Base-by-base conservation (phyloP, 1,139 yeast species). In the Eremothecium sinecaudum region DNA sequence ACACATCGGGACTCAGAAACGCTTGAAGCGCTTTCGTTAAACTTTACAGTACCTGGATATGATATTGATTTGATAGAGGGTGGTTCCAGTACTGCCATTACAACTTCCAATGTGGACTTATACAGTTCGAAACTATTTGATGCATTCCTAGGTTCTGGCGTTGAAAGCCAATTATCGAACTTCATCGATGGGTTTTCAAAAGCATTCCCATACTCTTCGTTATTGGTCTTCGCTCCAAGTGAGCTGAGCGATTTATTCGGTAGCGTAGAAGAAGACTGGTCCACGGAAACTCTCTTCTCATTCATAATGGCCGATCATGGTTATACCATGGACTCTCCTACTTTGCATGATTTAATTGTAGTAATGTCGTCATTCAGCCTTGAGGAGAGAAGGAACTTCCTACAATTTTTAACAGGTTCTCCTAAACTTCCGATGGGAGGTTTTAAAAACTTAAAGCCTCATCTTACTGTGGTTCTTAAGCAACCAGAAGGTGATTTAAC, bases 381-480 rank as follows among this genome's bases (percentile, higher is more conserved):
- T 4, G 51, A 58, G 2, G 80, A 86, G 43, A 73, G 80, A 42
- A 67, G 97, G 32, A 61, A 68, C 23, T 87, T 90, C 50, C 61
- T 86, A 33, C 95, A 84, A 55, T 90, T 90, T 56, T 64, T 87
- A 42, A 90, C 98, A 0, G 98, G 98, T 0, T 76, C 95, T 3
- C 96, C 97, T 3, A 82, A 79, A 45, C 61, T 90, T 33, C 98
- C 98, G 1, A 73, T 86, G 48, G 98, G 97, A 0, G 98, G 98
- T 0, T 90, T 90, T 63, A 80, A 79, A 48, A 71, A 83, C 1
- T 64, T 90, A 38, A 68, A 72, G 32, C 98, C 98, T 0, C 79
- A 73, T 35, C 69, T 90, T 36, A 90, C 97, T 0, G 90, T 90
- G 28, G 98, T 90, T 2, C 64, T 86, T 44, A 84, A 84, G 49